Evolutionary conservation across 768 basidiomycete species (phyloP), one percentile per base, ranked within the genome.

Genomic region (Tulasnella calospora): DNA sequence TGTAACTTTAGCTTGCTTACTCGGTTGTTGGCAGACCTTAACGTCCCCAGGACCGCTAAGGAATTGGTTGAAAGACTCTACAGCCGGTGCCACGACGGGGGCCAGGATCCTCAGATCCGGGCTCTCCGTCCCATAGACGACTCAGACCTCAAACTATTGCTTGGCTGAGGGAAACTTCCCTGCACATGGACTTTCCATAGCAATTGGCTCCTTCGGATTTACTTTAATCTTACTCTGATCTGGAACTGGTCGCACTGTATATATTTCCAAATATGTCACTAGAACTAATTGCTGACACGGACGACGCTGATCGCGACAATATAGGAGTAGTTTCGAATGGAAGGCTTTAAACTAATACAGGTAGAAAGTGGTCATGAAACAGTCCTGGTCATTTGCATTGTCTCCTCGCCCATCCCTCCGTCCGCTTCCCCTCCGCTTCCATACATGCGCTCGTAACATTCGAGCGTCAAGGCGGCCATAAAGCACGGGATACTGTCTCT

Each of bases 201-300:
- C 15, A 15, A 44, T 19, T 15, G 44, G 44, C 12, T 44, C 17
- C 44, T 15, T 44, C 15, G 17, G 17, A 44, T 93, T 82, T 95
- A 93, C 78, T 88, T 87, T 70, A 3, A 1, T 44, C 0, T 17
- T 15, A 15, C 44, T 44, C 12, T 3, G 3, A 44, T 15, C 44
- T 44, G 3, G 4, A 19, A 44, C 13, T 12, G 44, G 2, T 15
- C 44, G 13, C 15, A 44, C 8, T 44, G 13, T 44, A 19, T 17
- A 44, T 44, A 44, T 44, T 44, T 3, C 3, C 17, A 44, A 44
- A 44, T 44, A 44, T 44, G 44, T 44, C 13, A 44, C 3, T 44
- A 44, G 15, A 15, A 44, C 44, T 19, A 15, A 44, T 44, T 3
- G 44, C 1, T 0, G 40, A 40, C 9, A 40, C 40, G 40, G 40